Evolutionary conservation across 371 early-diverging fungal species (phyloP).

Genomic region (Mortierella sp.): DNA sequence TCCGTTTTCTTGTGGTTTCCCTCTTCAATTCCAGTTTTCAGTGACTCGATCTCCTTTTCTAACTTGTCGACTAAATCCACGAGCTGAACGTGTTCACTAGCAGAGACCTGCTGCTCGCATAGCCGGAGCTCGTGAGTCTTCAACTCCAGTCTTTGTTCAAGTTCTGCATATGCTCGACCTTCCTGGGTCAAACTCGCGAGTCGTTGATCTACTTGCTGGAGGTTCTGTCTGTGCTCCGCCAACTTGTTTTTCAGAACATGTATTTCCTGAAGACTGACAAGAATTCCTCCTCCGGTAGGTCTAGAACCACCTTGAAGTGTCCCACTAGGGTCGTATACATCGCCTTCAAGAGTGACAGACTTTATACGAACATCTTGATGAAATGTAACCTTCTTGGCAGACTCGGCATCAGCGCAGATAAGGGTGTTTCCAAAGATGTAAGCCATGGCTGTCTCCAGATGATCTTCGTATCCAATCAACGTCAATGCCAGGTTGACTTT

Average conservation of each 20-base stretch:
- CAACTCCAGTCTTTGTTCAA: slow-evolving; percentile 75
- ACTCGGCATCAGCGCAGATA: slow-evolving; percentile 89
- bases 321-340: slow-evolving; percentile 98
- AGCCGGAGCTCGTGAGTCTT: slow-evolving; percentile 77
- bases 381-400: slow-evolving; percentile 92
- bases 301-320: slow-evolving; percentile 97
- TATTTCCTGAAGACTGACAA: slow-evolving; percentile 76
- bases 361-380: slow-evolving; percentile 79
- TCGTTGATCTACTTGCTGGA: slow-evolving; percentile 61
- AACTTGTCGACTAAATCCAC: slow-evolving; percentile 46
- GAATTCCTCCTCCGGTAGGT: slow-evolving; percentile 78
- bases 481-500: slow-evolving; percentile 86
- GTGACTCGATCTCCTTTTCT: slow-evolving; percentile 59
- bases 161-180: slow-evolving; percentile 58
- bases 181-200: slow-evolving; percentile 54
- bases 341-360: slow-evolving; percentile 98
- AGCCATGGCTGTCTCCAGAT: slow-evolving; percentile 88
- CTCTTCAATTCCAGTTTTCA: slow-evolving; percentile 54
- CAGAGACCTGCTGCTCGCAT: slow-evolving; percentile 74
- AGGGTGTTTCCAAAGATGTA: slow-evolving; percentile 96
- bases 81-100: slow-evolving; percentile 76
- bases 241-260: slow-evolving; percentile 67
- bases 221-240: slow-evolving; percentile 55
- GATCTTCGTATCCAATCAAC: slow-evolving; percentile 83
- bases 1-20: slow-evolving; percentile 58